Base-by-base conservation (phyloP, 148 eudicot genomes). In the Limonium bicolor region DNA sequence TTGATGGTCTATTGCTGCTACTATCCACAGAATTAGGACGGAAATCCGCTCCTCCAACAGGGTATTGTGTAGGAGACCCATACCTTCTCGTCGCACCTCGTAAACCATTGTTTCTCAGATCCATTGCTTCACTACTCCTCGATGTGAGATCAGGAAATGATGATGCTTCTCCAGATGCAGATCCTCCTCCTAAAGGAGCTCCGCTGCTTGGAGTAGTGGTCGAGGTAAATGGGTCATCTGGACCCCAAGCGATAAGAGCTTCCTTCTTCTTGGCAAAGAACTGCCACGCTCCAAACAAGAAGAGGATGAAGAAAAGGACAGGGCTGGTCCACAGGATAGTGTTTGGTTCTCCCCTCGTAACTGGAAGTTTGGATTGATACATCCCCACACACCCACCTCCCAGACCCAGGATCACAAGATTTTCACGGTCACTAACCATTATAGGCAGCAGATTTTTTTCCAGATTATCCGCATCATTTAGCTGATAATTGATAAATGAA, bases 191-290 rank as follows among this genome's bases (percentile, higher is more conserved):
- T 56, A 66, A 24, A 6, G 74, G 71, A 27, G 70, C 72, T 51
- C 74, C 93, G 46, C 53, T 71, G 19, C 67, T 41, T n/a, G n/a
- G n/a, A 12, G 53, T 52, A 0, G 75, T 36, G 1, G 58, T 41
- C 7, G 82, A 60, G 51, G 27, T 65, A 30, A 92, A 76, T 2
- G 94, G 86, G 46, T 92, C 99, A 53, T 92, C 99, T 0, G 99
- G 86, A 20, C 94, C 95, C 99, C 99, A 85, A 0, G 87, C 76
- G 41, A 72, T 81, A 50, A 85, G 80, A 0, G 77, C 76, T 43
- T 81, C 99, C 65, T 92, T 92, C 54, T 92, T 92, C 50, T 85
- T 81, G 20, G 94, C 88, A 50, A 92, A 92, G 55, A 85, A 92
- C 34, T 85, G 88, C 85, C 85, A 92, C 3, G 93, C 93, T 47